phyloP scores from a whole-genome alignment of 2,329 filamentous ascomycete genomes.

The Aschersonia sp. region DNA sequence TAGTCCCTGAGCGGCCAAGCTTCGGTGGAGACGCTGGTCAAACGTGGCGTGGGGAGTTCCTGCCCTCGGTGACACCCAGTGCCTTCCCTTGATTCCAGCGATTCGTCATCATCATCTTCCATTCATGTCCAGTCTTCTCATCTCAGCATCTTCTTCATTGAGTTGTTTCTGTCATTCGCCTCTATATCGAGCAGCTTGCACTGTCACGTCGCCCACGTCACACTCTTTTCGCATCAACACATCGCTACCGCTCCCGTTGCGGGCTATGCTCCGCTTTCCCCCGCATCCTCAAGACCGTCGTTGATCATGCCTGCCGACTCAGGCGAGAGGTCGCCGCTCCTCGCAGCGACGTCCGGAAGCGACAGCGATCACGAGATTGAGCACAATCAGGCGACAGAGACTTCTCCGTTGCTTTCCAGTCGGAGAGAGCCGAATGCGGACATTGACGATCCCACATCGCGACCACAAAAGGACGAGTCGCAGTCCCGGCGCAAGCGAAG shows the following conservation, averaged over 20 bases:
- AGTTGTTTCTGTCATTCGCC: too few species aligned
- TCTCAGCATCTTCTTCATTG: too few species aligned
- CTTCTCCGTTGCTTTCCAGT: slow-evolving; percentile 35
- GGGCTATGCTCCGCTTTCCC: background rate
- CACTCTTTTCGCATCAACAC: too few species aligned
- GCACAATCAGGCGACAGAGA: slow-evolving; percentile 19
- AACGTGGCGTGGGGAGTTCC: too few species aligned
- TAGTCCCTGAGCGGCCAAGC: too few species aligned
- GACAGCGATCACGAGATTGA: slow-evolving; percentile 9
- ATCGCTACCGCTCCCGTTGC: background rate
- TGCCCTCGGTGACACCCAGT: too few species aligned
- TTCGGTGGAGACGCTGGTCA: too few species aligned
- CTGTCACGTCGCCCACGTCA: too few species aligned
- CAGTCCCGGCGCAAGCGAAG: slow-evolving; percentile 15
- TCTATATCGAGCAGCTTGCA: too few species aligned
- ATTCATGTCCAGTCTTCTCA: too few species aligned
- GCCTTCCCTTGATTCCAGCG: too few species aligned
- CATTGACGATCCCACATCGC: slow-evolving; percentile 20
- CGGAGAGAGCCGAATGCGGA: slow-evolving; percentile 9
- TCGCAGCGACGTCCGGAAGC: slow-evolving; percentile 18
- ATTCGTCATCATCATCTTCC: too few species aligned
- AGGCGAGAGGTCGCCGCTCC: slow-evolving; percentile 28
- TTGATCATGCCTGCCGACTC: slow-evolving; percentile 24
- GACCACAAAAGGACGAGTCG: slow-evolving; percentile 9
- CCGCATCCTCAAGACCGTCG: background rate